Percentiles rank a stretch among this genome's conserved stretches.
These are phyloP conservation scores for Fusarium marasasianum DNA, from an alignment of 2,329 filamentous ascomycete species.

Conservation along the genomic window DNA sequence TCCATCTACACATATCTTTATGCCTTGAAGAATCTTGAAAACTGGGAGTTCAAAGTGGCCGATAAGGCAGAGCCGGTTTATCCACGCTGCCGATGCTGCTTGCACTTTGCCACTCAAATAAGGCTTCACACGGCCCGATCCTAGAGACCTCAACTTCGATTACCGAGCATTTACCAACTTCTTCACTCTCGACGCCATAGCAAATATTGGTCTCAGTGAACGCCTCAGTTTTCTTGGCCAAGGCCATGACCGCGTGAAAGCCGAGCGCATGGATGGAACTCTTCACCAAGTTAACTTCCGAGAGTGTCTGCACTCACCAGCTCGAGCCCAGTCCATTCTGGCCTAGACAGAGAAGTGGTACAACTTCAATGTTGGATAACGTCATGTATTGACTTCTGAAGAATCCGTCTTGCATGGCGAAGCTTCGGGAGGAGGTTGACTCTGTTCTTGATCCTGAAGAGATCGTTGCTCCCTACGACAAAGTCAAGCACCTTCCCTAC, in stretches of 20 bases:
- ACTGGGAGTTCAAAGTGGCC: constrained; percentile 64
- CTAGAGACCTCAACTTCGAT: constrained; percentile 57
- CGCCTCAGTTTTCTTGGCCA: constrained; percentile 61
- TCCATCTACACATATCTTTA: constrained; percentile 46
- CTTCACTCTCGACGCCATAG: constrained; percentile 66
- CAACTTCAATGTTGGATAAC: constrained; percentile 46
- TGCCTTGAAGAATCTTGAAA: constrained; percentile 62
- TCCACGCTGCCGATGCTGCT: constrained; percentile 54
- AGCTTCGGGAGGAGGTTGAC: constrained; percentile 57
- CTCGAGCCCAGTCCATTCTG: constrained; percentile 59
- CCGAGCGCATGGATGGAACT: constrained; percentile 56
- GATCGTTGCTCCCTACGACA: constrained; percentile 58
- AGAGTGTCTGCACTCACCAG: constrained; percentile 61
- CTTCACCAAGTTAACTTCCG: constrained; percentile 58
- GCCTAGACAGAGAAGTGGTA: constrained; percentile 64
- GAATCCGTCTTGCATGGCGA: constrained; percentile 51
- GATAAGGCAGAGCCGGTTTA: constrained; percentile 58
- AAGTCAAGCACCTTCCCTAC: constrained; percentile 61
- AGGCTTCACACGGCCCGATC: constrained; percentile 35
- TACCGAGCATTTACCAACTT: constrained; percentile 62
- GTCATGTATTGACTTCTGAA: constrained; percentile 56
- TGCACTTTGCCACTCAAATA: constrained; percentile 52
- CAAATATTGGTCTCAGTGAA: constrained; percentile 63
- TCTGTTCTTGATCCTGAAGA: constrained; percentile 54
- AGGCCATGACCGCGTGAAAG: constrained; percentile 56